Evolutionary conservation across 148 eudicot genomes (phyloP).

Genomic region (Rhododendron molle): DNA sequence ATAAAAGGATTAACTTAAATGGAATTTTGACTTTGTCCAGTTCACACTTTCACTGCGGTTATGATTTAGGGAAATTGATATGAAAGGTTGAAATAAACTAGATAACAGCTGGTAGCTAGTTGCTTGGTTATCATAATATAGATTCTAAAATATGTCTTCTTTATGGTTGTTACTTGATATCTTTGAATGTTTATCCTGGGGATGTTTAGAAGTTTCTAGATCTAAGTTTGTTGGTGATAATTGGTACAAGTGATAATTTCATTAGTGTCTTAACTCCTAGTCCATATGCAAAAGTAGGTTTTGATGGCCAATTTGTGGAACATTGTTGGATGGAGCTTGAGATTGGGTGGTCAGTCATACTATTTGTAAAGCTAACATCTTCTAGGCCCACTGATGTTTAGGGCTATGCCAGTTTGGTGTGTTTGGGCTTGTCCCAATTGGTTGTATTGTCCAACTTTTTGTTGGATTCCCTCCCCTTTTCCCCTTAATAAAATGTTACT

Average conservation of each 20-base stretch:
- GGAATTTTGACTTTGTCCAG: neutral
- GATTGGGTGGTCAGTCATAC: neutral
- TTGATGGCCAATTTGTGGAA: neutral
- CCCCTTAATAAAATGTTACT: too few relatives aligned
- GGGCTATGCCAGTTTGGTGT: too few relatives aligned
- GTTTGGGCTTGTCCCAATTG: too few relatives aligned
- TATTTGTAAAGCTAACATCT: neutral
- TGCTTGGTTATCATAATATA: neutral
- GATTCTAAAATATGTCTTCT: neutral
- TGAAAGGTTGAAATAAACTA: neutral
- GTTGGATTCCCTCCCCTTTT: too few relatives aligned
- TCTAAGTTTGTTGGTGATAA: neutral
- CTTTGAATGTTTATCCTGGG: neutral
- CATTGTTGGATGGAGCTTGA: neutral
- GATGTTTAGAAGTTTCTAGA: neutral
- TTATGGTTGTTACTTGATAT: neutral
- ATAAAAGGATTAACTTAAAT: neutral
- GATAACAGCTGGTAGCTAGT: neutral
- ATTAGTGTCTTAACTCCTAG: neutral
- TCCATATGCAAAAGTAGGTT: neutral
- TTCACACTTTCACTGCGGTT: neutral
- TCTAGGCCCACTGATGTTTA: neutral
- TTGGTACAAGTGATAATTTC: neutral
- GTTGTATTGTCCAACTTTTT: too few relatives aligned
- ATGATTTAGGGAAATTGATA: neutral